Percentiles rank a stretch among this genome's conserved stretches.
Evolutionary conservation across 2,329 filamentous ascomycete species (phyloP).

Genomic region (Zasmidium cellare): DNA sequence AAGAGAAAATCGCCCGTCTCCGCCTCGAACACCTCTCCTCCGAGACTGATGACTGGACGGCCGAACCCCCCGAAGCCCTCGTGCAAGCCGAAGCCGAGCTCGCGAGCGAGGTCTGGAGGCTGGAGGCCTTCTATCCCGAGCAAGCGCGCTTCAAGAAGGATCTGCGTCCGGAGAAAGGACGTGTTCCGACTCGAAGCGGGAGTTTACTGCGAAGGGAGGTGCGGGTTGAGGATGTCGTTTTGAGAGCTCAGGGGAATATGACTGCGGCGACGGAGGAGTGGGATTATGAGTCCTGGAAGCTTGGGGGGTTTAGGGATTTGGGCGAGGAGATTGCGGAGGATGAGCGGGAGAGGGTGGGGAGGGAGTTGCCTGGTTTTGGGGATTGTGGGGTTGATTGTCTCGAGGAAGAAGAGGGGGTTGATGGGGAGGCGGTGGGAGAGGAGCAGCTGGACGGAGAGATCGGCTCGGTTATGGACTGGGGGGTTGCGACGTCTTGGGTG

Average conservation of each 20-base stretch:
- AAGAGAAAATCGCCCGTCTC: not conserved
- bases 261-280: not conserved
- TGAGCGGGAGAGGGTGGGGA: slow-evolving; percentile 13
- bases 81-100: not conserved
- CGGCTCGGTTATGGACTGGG: not conserved
- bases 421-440: not conserved
- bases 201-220: slow-evolving; percentile 26
- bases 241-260: not conserved
- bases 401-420: not conserved
- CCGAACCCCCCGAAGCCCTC: not conserved
- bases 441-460: not conserved
- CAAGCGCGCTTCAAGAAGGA: slow-evolving; percentile 10
- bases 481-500: too few relatives aligned
- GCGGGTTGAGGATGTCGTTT: slow-evolving; percentile 22
- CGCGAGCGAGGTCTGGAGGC: slow-evolving; percentile 2
- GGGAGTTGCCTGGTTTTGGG: not conserved
- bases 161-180: slow-evolving; percentile 16
- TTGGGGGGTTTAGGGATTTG: slow-evolving; percentile 7
- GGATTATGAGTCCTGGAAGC: slow-evolving; percentile 9
- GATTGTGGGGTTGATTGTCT: not conserved
- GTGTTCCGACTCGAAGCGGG: not conserved
- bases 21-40: not conserved
- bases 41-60: not conserved
- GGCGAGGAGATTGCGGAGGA: slow-evolving; percentile 19
- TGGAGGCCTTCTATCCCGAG: slow-evolving; percentile 14